These are phyloP conservation scores for Blastocystis sp. DNA, from an alignment of 352 stramenopile species.

Conservation along the genomic window DNA sequence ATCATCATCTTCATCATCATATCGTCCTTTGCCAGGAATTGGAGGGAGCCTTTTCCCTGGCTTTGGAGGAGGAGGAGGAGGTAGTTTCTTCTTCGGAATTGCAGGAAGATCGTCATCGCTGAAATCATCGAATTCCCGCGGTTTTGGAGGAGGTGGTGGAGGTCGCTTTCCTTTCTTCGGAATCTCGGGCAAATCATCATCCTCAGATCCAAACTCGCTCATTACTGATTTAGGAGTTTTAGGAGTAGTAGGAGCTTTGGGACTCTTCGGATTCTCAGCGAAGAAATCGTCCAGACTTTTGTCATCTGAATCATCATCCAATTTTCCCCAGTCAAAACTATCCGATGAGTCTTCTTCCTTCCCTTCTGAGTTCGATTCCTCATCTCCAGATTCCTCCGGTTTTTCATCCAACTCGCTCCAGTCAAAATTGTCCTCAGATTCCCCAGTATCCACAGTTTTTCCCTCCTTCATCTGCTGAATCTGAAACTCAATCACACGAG, in stretches of 20 bases:
- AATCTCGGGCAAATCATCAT: neutral
- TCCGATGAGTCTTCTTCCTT: neutral
- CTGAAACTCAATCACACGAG: neutral
- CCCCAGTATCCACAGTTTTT: neutral
- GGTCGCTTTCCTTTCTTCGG: neutral
- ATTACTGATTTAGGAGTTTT: neutral
- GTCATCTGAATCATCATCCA: neutral
- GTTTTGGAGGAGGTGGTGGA: neutral
- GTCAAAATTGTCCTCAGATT: slow-evolving; percentile 5
- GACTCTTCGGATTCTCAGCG: neutral
- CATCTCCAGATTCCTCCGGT: neutral
- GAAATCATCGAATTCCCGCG: neutral
- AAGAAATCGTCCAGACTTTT: neutral
- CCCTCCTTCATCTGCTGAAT: neutral
- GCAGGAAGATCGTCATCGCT: neutral
- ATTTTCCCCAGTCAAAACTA: neutral
- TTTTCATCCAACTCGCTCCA: slow-evolving; percentile 6
- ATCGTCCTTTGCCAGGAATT: neutral
- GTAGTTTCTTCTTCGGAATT: neutral
- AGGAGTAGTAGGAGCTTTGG: neutral
- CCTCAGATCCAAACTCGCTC: neutral
- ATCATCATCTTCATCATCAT: neutral
- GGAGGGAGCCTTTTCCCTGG: neutral
- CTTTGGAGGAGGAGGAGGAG: neutral
- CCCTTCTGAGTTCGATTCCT: neutral